Evolutionary conservation across 768 basidiomycete genomes (phyloP).

Genomic region (Zangia roseola): DNA sequence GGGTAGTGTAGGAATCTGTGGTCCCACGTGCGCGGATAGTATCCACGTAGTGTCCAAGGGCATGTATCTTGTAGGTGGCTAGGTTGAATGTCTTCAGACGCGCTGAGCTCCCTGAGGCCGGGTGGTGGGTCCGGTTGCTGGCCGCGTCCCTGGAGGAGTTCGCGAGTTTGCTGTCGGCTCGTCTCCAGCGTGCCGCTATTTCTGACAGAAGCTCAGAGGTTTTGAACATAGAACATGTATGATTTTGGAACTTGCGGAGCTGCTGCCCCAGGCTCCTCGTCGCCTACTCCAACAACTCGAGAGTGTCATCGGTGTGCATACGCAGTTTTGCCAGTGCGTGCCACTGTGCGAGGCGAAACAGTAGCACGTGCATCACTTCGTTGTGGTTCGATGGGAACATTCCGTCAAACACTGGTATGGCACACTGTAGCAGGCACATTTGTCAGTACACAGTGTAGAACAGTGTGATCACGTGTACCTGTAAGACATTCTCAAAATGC

Average conservation of each 20-base stretch:
- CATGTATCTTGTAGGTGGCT: background rate
- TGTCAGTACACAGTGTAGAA: no score
- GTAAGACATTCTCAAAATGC: conserved; percentile 11
- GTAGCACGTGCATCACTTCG: background rate
- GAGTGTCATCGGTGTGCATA: background rate
- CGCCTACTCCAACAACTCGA: background rate
- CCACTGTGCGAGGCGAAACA: no score
- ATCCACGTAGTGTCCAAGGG: background rate
- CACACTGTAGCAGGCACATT: conserved; percentile 25
- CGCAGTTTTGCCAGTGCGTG: no score
- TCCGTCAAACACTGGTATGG: conserved; percentile 39
- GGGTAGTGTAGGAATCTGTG: background rate
- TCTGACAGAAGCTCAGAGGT: background rate
- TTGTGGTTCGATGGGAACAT: conserved; percentile 31
- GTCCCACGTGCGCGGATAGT: background rate
- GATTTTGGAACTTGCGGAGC: background rate
- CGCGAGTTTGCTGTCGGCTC: no score
- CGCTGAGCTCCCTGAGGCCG: no score
- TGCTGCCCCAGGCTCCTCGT: background rate
- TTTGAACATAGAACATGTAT: background rate
- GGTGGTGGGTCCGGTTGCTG: no score
- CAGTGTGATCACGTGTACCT: background rate
- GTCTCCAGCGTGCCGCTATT: background rate
- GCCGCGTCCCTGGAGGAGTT: no score
- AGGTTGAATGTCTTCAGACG: background rate